Percentiles rank a stretch among this genome's conserved stretches.
phyloP scores from a whole-genome alignment of 2,329 filamentous ascomycete genomes.

The Phialophora macrospora region DNA sequence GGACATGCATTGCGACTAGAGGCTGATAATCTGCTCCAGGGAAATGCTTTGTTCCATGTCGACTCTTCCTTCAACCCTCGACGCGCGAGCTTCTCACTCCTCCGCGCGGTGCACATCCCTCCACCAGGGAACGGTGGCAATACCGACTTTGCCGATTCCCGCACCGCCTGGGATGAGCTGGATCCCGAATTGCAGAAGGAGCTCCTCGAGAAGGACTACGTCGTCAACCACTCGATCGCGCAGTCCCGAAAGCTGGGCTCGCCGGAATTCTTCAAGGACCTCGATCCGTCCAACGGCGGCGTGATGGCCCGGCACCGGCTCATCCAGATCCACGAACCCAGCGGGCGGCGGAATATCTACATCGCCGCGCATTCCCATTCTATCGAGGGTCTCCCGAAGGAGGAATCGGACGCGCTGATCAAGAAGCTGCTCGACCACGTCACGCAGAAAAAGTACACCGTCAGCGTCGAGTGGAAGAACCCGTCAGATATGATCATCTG shows the following conservation, averaged over 20 bases:
- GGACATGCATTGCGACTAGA: neutral
- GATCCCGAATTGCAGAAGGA: slow-evolving; percentile 44
- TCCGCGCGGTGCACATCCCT: slow-evolving; percentile 58
- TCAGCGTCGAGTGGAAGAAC: slow-evolving; percentile 55
- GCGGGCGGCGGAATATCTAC: slow-evolving; percentile 59
- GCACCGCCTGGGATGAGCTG: slow-evolving; percentile 58
- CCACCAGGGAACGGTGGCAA: slow-evolving; percentile 55
- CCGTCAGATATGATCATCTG: slow-evolving; percentile 60
- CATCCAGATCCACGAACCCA: slow-evolving; percentile 58
- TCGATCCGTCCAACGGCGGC: slow-evolving; percentile 48
- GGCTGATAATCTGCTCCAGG: slow-evolving; percentile 38
- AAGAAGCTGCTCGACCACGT: slow-evolving; percentile 50
- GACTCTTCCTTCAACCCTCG: slow-evolving; percentile 63
- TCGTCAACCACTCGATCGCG: slow-evolving; percentile 57
- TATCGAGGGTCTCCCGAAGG: slow-evolving; percentile 50
- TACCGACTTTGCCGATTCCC: slow-evolving; percentile 61
- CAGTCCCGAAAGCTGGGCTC: slow-evolving; percentile 58
- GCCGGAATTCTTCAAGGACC: slow-evolving; percentile 49
- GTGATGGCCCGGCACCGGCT: slow-evolving; percentile 56
- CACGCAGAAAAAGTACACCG: slow-evolving; percentile 54
- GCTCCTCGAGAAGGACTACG: slow-evolving; percentile 49
- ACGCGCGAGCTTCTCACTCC: slow-evolving; percentile 58
- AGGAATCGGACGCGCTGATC: slow-evolving; percentile 47
- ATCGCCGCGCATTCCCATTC: slow-evolving; percentile 60
- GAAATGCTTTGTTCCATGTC: slow-evolving; percentile 61